Conservation (phyloP, 1,284 basidiomycete genomes). For the Cystobasidium pallidum region DNA sequence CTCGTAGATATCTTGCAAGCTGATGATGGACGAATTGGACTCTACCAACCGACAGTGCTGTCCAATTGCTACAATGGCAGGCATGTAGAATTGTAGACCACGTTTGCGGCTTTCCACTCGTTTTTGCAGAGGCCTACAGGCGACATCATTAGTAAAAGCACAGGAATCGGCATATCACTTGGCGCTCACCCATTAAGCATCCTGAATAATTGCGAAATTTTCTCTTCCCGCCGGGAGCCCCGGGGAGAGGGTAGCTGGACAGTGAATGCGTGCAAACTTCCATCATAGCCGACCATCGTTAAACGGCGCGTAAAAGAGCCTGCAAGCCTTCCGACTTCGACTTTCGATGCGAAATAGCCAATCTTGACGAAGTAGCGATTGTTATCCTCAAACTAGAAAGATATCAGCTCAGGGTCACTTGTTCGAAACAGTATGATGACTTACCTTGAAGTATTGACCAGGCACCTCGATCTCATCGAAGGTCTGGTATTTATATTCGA, state of each 20-base stretch:
- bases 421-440: constrained; percentile 46
- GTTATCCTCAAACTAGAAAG: constrained; percentile 81
- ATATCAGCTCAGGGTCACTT: neutral
- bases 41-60: constrained; percentile 84
- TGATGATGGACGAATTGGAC: constrained; percentile 87
- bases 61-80: constrained; percentile 81
- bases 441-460: constrained; percentile 93
- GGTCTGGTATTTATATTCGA: constrained; percentile 97
- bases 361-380: constrained; percentile 92
- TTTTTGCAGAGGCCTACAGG: constrained; percentile 70
- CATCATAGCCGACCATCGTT: constrained; percentile 89
- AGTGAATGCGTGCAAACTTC: constrained; percentile 82
- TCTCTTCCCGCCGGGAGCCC: constrained; percentile 89
- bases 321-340: constrained; percentile 81
- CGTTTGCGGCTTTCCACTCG: constrained; percentile 94
- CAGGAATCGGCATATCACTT: neutral
- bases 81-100: constrained; percentile 88
- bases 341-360: constrained; percentile 84
- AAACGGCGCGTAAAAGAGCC: constrained; percentile 89
- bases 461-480: constrained; percentile 99
- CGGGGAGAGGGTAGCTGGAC: constrained; percentile 88
- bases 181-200: constrained; percentile 89
- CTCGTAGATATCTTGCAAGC: constrained; percentile 92
- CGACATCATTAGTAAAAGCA: neutral
- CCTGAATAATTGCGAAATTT: constrained; percentile 86